phyloP scores from a whole-genome alignment of 495 filamentous ascomycete genomes.

The Penicillium robsamsonii region DNA sequence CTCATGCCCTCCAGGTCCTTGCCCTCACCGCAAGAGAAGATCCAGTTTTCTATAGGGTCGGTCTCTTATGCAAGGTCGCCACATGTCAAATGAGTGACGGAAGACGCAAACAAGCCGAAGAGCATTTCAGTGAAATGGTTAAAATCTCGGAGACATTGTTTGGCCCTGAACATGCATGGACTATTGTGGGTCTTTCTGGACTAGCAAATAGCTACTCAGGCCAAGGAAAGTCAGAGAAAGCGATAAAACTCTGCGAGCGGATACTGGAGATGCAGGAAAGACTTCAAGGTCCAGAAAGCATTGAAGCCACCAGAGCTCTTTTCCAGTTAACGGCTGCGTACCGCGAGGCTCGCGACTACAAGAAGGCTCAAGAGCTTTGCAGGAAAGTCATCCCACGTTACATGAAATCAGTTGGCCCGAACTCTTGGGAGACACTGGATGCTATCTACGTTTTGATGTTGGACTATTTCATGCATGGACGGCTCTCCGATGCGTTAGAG shows the following conservation, averaged over 20 bases:
- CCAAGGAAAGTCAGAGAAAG: slow-evolving; percentile 5
- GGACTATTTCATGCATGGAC: slow-evolving; percentile 10
- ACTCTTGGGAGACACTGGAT: slow-evolving; percentile 6
- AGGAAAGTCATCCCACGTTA: slow-evolving; percentile 8
- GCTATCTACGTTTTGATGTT: slow-evolving; percentile 10
- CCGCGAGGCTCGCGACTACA: neutral
- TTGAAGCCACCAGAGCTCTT: neutral
- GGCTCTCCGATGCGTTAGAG: slow-evolving; percentile 9
- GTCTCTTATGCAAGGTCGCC: slow-evolving; percentile 4
- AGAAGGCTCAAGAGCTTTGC: slow-evolving; percentile 8
- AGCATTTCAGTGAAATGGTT: slow-evolving; percentile 18
- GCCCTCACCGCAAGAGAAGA: neutral
- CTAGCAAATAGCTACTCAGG: slow-evolving; percentile 7
- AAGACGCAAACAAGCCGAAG: slow-evolving; percentile 17
- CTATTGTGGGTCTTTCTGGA: neutral
- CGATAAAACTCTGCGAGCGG: neutral
- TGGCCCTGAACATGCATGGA: slow-evolving; percentile 10
- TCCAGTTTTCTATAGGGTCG: no score
- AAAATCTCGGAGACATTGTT: slow-evolving; percentile 14
- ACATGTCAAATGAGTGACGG: slow-evolving; percentile 11
- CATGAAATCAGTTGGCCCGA: neutral
- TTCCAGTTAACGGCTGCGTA: neutral
- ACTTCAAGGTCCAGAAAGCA: neutral
- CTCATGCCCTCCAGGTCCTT: slow-evolving; percentile 30
- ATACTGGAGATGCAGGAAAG: neutral